phyloP scores from a whole-genome alignment of 306 rosid genomes.

The Arachis hypogaea region DNA sequence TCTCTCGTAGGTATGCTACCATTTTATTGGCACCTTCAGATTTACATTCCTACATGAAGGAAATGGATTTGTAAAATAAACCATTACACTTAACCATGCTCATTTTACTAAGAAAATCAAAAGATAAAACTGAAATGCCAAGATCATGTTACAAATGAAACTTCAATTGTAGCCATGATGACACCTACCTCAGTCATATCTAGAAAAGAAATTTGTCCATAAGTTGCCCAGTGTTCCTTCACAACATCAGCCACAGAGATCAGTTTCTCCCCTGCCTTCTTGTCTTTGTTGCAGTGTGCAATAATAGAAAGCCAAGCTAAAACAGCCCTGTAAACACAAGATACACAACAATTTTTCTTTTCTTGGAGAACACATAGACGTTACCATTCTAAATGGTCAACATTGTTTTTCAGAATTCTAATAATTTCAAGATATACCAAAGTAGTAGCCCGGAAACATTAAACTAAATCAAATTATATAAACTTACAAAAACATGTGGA shows the following conservation, averaged over 20 bases:
- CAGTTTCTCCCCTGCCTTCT: too few relatives aligned
- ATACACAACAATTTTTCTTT: slow-evolving; percentile 2
- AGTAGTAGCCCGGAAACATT: neutral
- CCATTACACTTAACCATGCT: too few relatives aligned
- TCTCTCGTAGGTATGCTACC: too few relatives aligned
- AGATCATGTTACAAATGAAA: slow-evolving; percentile 12
- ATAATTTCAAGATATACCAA: slow-evolving; percentile 2
- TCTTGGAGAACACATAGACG: neutral
- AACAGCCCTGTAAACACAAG: slow-evolving; percentile 75
- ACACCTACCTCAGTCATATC: slow-evolving; percentile 88
- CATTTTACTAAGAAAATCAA: neutral
- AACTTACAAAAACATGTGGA: slow-evolving; percentile 34
- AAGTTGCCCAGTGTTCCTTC: slow-evolving; percentile 88
- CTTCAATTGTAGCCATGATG: slow-evolving; percentile 24
- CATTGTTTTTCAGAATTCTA: slow-evolving; percentile 14
- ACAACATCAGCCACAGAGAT: slow-evolving; percentile 54
- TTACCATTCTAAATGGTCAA: neutral
- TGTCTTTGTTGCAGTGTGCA: too few relatives aligned
- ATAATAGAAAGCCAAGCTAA: slow-evolving; percentile 46
- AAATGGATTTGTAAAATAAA: too few relatives aligned
- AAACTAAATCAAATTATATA: neutral
- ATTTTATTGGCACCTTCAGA: too few relatives aligned
- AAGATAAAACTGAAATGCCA: neutral
- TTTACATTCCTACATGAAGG: too few relatives aligned
- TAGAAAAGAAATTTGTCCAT: slow-evolving; percentile 90